Evolutionary conservation across 139 green algal genomes (phyloP).

Genomic region (Auxenochlorella protothecoides): DNA sequence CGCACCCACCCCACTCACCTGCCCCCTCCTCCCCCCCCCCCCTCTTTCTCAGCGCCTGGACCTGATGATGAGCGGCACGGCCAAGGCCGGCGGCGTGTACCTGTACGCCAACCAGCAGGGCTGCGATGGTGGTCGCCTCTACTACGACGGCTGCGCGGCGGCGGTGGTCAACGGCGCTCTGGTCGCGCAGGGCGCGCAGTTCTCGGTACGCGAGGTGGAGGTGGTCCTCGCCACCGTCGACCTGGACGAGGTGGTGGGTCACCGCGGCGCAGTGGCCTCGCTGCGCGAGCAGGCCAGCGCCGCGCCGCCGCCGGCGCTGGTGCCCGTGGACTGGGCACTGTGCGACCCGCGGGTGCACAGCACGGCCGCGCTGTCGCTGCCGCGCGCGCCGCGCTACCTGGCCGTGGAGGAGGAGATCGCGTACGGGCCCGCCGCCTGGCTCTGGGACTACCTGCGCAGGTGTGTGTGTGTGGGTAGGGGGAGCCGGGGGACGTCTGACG

Average conservation of each 20-base stretch:
- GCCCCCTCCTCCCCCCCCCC: neutral
- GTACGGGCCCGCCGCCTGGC: constrained; percentile 85
- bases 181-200: constrained; percentile 72
- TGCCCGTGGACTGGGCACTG: constrained; percentile 36
- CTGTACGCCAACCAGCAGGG: constrained; percentile 96
- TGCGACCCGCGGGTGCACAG: neutral
- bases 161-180: constrained; percentile 85
- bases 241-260: constrained; percentile 77
- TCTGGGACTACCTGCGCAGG: constrained; percentile 92
- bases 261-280: constrained; percentile 44
- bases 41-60: constrained; percentile 51
- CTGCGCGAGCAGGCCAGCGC: constrained; percentile 64
- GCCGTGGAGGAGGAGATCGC: constrained; percentile 87
- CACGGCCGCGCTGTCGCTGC: neutral
- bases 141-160: constrained; percentile 84
- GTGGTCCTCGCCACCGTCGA: constrained; percentile 83
- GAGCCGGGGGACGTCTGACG: no score
- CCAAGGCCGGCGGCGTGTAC: constrained; percentile 90
- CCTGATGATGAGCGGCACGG: constrained; percentile 71
- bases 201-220: constrained; percentile 65
- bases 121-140: constrained; percentile 91
- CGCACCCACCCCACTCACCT: no score
- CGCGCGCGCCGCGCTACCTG: constrained; percentile 21
- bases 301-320: constrained; percentile 4
- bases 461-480: neutral